Conservation (phyloP, 371 early-diverging fungal species). For the Circinella minor region DNA sequence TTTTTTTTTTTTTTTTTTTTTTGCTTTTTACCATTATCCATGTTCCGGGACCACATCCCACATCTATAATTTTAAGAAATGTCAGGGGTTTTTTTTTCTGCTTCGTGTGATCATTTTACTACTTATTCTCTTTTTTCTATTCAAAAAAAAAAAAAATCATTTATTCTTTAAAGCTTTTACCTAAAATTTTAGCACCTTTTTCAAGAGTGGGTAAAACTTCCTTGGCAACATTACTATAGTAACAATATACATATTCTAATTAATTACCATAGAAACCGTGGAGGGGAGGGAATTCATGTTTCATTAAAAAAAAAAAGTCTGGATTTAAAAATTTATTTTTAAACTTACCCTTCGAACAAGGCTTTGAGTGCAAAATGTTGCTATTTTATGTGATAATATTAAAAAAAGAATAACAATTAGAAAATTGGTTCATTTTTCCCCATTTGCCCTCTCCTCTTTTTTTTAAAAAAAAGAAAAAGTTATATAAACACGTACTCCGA, state of each 20-base stretch:
- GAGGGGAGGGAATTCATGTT: too few species aligned
- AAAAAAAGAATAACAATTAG: neutral
- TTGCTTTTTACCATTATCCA: neutral
- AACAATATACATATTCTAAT: too few species aligned
- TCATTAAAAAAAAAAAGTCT: too few species aligned
- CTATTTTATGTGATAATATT: neutral
- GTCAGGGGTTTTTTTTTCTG: too few species aligned
- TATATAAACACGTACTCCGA: slow-evolving; percentile 35
- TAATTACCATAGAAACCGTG: neutral
- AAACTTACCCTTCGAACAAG: slow-evolving; percentile 26
- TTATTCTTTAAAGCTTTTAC: neutral
- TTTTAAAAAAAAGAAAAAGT: neutral
- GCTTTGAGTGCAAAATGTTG: slow-evolving; percentile 30
- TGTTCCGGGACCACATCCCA: slow-evolving; percentile 30
- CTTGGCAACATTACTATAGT: slow-evolving; percentile 14
- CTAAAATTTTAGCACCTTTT: slow-evolving; percentile 18
- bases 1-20: neutral
- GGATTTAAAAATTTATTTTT: too few species aligned
- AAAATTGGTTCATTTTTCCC: neutral
- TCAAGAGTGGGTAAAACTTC: slow-evolving; percentile 15
- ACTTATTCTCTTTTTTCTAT: too few species aligned
- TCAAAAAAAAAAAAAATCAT: too few species aligned
- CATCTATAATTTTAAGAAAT: slow-evolving; percentile 7
- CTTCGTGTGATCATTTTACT: too few species aligned
- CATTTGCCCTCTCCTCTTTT: neutral